A percentile compares a stretch with the other conserved stretches of the same genome.
Conservation (phyloP, 2,329 filamentous ascomycete genomes). For the Xylaria sp. region DNA sequence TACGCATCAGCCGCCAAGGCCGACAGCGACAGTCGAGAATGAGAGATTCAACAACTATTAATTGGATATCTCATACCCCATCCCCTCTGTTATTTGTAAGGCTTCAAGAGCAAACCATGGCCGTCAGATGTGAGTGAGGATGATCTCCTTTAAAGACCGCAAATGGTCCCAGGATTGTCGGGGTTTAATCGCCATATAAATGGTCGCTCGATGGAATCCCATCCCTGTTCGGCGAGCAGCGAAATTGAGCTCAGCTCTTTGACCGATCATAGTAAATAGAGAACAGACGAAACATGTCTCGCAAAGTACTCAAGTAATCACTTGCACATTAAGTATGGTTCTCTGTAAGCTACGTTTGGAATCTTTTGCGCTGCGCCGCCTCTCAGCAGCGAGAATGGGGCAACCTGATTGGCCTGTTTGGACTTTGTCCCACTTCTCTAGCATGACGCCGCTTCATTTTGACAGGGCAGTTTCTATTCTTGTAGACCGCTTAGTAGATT, state of each 20-base stretch:
- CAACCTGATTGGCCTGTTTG: slow-evolving; percentile 38
- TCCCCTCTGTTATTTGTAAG: too few relatives aligned
- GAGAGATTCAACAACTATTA: neutral
- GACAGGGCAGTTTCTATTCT: neutral
- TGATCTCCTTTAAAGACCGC: too few relatives aligned
- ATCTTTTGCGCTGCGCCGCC: neutral
- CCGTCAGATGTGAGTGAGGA: too few relatives aligned
- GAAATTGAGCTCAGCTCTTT: neutral
- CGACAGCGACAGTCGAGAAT: neutral
- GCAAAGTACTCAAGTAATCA: neutral
- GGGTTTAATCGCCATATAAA: too few relatives aligned
- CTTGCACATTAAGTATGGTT: neutral
- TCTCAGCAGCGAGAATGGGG: neutral
- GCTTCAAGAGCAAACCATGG: too few relatives aligned
- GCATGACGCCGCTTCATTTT: neutral
- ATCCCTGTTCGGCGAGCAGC: neutral
- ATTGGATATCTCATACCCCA: neutral
- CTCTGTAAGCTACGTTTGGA: neutral
- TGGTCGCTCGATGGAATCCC: neutral
- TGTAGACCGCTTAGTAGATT: neutral
- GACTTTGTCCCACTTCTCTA: slow-evolving; percentile 36
- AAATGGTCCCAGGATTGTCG: too few relatives aligned
- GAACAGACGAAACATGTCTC: neutral
- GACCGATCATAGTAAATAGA: neutral
- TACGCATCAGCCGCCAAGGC: neutral